Conservation (phyloP, 1,284 basidiomycete species). For the Trametes hirsuta region DNA sequence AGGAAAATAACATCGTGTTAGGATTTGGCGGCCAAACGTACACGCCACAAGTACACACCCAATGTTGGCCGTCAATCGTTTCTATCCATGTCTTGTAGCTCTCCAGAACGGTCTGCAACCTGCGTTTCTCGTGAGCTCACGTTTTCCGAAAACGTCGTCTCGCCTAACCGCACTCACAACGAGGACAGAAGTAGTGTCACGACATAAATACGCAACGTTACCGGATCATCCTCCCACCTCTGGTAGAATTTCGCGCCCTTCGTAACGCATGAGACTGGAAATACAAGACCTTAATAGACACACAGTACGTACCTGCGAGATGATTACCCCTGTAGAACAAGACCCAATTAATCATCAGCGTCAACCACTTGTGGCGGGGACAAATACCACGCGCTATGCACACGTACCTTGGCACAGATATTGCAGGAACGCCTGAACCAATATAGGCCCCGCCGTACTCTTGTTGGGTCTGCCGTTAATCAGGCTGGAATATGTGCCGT, state of each 20-base stretch:
- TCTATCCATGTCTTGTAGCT: slow-evolving; percentile 53
- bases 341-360: neutral
- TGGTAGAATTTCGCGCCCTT: slow-evolving; percentile 51
- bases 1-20: neutral
- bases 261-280: slow-evolving; percentile 21
- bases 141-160: neutral
- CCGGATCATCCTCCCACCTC: slow-evolving; percentile 46
- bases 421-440: slow-evolving; percentile 29
- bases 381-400: neutral
- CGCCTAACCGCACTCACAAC: slow-evolving; percentile 38
- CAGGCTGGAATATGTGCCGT: neutral
- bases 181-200: slow-evolving; percentile 42
- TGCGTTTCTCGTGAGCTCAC: slow-evolving; percentile 21
- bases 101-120: slow-evolving; percentile 50
- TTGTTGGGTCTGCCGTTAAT: slow-evolving; percentile 13
- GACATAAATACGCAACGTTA: slow-evolving; percentile 46
- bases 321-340: slow-evolving; percentile 41
- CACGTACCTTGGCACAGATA: slow-evolving; percentile 29
- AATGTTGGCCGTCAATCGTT: slow-evolving; percentile 39
- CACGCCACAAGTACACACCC: slow-evolving; percentile 35
- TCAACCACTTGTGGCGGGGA: no score
- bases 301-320: slow-evolving; percentile 32
- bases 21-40: neutral
- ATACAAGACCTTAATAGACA: neutral
- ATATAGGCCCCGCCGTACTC: slow-evolving; percentile 22